Base-by-base conservation (phyloP, 2,329 filamentous ascomycete genomes). In the Epichloe scottii region DNA sequence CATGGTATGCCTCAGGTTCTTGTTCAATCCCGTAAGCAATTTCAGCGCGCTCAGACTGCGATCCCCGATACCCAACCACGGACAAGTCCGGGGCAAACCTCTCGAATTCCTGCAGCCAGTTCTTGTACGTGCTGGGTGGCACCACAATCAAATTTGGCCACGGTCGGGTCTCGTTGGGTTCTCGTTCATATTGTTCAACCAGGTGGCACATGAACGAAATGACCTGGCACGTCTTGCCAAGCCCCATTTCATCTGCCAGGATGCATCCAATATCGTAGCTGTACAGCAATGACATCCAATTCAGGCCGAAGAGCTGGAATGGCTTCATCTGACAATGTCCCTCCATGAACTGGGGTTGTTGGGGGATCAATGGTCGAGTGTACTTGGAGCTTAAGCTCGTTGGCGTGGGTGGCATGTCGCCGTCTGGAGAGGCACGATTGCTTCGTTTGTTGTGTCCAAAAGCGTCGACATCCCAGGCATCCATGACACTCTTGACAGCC, bases 191-290 rank as follows among this genome's bases (percentile, higher is more conserved):
- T 33, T 79, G 79, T 61, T 89, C 81, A 15, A 87, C 81, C 26
- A 98, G 73, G 59, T 95, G 84, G 15, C 89, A 86, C 44, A 98
- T 76, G 60, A 98, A 89, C 0, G 89, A 83, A 58, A 98, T 95
- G 55, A 97, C 89, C 62, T 98, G 91, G 60, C 89, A 96, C 0
- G 93, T 98, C 73, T 98, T 98, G 44, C 93, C 93, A 40, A 91
- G 73, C 48, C 87, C 93, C 93, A 98, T 98, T 63, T 98, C 93
- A 63, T 98, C 93, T 2, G 93, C 93, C 17, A 98, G 74, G 51
- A 98, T 97, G 55, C 89, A 91, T 44, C 88, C 91, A 48, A 94
- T 78, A 30, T 82, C 76, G 52, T 87, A 82, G 49, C 83, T 76
- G 69, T 89, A 95, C 14, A 98, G 76, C 44, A 97, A 70, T 51